These are phyloP conservation scores for Ehretia macrophylla DNA, from an alignment of 257 asterid species.

Conservation along the genomic window DNA sequence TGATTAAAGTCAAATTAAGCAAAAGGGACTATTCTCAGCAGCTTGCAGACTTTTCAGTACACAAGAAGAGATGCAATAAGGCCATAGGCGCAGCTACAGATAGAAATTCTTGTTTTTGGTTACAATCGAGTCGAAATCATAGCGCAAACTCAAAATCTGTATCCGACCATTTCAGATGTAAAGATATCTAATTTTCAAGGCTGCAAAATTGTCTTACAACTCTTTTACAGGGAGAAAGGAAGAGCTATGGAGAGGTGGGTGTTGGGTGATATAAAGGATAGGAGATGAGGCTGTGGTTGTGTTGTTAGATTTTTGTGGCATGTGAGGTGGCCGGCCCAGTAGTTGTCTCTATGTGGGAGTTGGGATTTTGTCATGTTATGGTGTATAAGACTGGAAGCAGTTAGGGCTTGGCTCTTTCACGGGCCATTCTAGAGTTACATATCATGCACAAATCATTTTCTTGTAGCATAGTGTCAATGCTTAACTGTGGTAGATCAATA, in stretches of 20 bases:
- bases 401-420: slow-evolving; percentile 55
- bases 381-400: slow-evolving; percentile 23
- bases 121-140: too few species aligned
- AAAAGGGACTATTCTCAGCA: slow-evolving; percentile 25
- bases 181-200: slow-evolving; percentile 27
- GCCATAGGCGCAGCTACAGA: too few species aligned
- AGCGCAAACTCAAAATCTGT: too few species aligned
- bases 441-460: slow-evolving; percentile 57
- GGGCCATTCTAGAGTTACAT: slow-evolving; percentile 40
- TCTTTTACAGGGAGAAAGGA: background rate
- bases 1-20: slow-evolving; percentile 32
- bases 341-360: slow-evolving; percentile 53
- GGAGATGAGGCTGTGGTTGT: background rate
- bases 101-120: too few species aligned
- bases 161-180: too few species aligned
- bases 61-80: too few species aligned
- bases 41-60: slow-evolving; percentile 2
- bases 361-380: slow-evolving; percentile 49
- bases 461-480: too few species aligned
- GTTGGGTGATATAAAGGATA: slow-evolving; percentile 10
- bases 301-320: slow-evolving; percentile 37
- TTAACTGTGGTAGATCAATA: too few species aligned
- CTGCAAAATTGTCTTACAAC: slow-evolving; percentile 10
- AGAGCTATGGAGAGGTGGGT: slow-evolving; percentile 6
- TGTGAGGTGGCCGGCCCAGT: slow-evolving; percentile 72